These are phyloP conservation scores for Globisporangium iwayamae DNA, from an alignment of 352 stramenopile genomes.

Conservation along the genomic window DNA sequence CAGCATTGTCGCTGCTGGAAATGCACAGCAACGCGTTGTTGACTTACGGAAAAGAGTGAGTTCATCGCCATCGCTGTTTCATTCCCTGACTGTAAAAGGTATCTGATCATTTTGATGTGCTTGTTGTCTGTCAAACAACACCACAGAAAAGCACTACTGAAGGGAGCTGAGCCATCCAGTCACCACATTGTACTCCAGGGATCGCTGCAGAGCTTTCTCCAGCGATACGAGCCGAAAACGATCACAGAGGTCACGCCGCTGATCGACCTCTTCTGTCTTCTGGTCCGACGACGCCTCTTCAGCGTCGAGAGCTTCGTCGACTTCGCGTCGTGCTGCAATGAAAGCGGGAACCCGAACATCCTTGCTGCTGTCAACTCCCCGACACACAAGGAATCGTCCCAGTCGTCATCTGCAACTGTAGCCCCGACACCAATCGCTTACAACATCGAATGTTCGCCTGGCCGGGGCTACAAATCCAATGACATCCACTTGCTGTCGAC, in stretches of 20 bases:
- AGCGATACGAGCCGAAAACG: constrained; percentile 68
- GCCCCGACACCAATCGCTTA: constrained; percentile 61
- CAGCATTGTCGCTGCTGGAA: constrained; percentile 71
- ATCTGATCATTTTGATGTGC: constrained; percentile 10
- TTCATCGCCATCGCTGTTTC: constrained; percentile 8
- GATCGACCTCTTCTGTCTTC: constrained; percentile 80
- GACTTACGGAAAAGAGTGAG: constrained; percentile 55
- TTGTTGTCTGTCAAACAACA: constrained; percentile 2
- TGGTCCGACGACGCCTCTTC: constrained; percentile 70
- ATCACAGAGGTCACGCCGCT: constrained; percentile 77
- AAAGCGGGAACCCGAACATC: constrained; percentile 26
- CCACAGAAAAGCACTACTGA: constrained; percentile 42
- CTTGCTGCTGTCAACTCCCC: constrained; percentile 12
- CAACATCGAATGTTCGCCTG: constrained; percentile 83
- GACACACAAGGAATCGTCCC: constrained; percentile 27
- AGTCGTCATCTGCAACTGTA: constrained; percentile 29
- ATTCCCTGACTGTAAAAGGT: background rate
- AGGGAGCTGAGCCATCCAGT: constrained; percentile 33
- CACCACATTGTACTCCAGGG: constrained; percentile 74
- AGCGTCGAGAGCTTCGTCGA: constrained; percentile 71
- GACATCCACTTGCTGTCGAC: constrained; percentile 67
- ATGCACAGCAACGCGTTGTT: constrained; percentile 74
- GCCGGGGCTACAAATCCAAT: constrained; percentile 80
- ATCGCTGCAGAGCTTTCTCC: constrained; percentile 69
- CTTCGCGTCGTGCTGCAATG: constrained; percentile 55